phyloP scores from a whole-genome alignment of 176 grass and related monocot genomes.

The Raddia distichophylla region DNA sequence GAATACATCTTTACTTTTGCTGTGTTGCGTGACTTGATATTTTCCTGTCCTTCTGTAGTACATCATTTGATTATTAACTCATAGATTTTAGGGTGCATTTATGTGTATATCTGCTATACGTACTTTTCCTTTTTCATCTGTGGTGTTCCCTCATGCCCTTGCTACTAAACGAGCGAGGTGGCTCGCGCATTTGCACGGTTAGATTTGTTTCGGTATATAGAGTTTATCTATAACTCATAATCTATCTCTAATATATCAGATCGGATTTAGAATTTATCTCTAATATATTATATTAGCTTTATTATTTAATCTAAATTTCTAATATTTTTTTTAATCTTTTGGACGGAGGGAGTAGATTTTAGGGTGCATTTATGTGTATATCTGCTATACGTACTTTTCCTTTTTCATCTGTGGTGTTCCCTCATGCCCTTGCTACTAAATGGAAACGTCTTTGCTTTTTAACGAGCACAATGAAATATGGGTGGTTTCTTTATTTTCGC shows the following conservation, averaged over 20 bases:
- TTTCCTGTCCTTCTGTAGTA: slow-evolving; percentile 1
- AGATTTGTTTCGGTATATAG: too few species aligned
- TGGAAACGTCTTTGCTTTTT: neutral
- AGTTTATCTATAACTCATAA: too few species aligned
- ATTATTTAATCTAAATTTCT: too few species aligned
- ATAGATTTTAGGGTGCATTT: neutral
- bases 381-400: neutral
- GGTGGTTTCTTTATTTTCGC: neutral
- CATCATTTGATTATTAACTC: slow-evolving; percentile 20
- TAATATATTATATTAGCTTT: too few species aligned
- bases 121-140: neutral
- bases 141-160: neutral
- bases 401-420: neutral
- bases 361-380: neutral
- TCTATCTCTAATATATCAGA: too few species aligned
- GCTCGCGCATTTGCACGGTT: too few species aligned
- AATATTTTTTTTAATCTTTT: too few species aligned
- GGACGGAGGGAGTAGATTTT: neutral
- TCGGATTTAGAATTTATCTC: too few species aligned
- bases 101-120: neutral
- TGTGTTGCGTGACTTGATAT: neutral
- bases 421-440: too few species aligned
- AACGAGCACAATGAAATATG: neutral
- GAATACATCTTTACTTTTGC: neutral
- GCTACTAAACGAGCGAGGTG: too few species aligned